Conservation (phyloP, 495 filamentous ascomycete genomes). For the Annulohypoxylon moriforme region DNA sequence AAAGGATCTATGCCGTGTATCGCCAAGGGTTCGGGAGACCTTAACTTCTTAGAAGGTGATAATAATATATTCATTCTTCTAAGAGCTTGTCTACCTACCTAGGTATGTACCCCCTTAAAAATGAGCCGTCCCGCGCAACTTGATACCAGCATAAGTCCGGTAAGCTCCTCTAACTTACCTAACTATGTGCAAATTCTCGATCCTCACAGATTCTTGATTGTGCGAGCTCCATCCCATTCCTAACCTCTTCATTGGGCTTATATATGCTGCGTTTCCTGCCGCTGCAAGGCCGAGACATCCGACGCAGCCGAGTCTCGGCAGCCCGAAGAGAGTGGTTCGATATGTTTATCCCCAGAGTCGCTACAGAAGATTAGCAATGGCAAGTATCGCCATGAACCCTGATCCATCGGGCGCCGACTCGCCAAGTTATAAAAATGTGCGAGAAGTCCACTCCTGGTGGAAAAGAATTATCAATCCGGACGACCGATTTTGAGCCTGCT, state of each 20-base stretch:
- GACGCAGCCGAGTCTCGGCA: conserved; percentile 3
- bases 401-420: neutral
- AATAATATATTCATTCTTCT: no score
- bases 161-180: neutral
- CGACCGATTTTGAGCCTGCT: neutral
- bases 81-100: neutral
- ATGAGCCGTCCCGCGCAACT: neutral
- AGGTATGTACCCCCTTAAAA: no score
- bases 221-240: neutral
- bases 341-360: neutral
- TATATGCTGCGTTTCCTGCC: conserved; percentile 1
- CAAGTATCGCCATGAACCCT: neutral
- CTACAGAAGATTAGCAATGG: neutral
- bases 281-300: conserved; percentile 17
- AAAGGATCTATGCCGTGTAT: neutral
- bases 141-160: neutral
- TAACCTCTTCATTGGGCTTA: neutral
- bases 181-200: neutral
- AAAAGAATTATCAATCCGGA: neutral
- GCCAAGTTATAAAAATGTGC: neutral
- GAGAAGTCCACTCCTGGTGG: neutral
- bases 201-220: neutral
- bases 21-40: neutral
- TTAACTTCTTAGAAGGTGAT: neutral
- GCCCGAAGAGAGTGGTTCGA: conserved; percentile 2